phyloP scores from a whole-genome alignment of 2,329 filamentous ascomycete species.

The Claviceps lovelessii region DNA sequence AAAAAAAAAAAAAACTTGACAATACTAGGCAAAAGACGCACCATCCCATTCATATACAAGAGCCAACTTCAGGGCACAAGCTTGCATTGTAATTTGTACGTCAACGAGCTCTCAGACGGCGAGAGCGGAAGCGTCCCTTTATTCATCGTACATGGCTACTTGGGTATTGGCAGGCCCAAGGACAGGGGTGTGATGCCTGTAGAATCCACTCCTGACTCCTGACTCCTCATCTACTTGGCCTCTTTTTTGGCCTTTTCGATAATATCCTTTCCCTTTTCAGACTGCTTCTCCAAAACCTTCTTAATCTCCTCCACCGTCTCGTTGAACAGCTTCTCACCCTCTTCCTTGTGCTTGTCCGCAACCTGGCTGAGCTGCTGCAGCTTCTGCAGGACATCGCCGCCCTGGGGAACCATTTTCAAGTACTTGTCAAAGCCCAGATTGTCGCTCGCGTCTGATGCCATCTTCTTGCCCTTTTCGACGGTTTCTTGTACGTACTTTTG shows the following conservation, averaged over 20 bases:
- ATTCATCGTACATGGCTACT: neutral
- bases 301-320: slow-evolving; percentile 54
- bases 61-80: too few species aligned
- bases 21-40: too few species aligned
- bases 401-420: slow-evolving; percentile 50
- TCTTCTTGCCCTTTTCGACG: slow-evolving; percentile 29
- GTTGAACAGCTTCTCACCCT: slow-evolving; percentile 55
- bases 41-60: too few species aligned
- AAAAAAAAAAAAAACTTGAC: too few species aligned
- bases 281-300: slow-evolving; percentile 48
- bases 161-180: too few species aligned
- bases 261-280: slow-evolving; percentile 42
- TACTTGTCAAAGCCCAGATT: slow-evolving; percentile 42
- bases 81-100: too few species aligned
- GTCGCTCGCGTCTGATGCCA: slow-evolving; percentile 18
- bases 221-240: slow-evolving; percentile 16
- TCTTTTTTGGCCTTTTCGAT: slow-evolving; percentile 39
- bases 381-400: slow-evolving; percentile 50
- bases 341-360: slow-evolving; percentile 51
- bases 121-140: neutral
- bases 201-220: too few species aligned
- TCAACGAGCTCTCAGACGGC: too few species aligned
- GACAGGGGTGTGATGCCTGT: too few species aligned
- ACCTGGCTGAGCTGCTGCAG: slow-evolving; percentile 49
- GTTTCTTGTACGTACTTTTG: slow-evolving; percentile 21